phyloP scores from a whole-genome alignment of 1,284 basidiomycete genomes.

The Fomitopsis betulina region DNA sequence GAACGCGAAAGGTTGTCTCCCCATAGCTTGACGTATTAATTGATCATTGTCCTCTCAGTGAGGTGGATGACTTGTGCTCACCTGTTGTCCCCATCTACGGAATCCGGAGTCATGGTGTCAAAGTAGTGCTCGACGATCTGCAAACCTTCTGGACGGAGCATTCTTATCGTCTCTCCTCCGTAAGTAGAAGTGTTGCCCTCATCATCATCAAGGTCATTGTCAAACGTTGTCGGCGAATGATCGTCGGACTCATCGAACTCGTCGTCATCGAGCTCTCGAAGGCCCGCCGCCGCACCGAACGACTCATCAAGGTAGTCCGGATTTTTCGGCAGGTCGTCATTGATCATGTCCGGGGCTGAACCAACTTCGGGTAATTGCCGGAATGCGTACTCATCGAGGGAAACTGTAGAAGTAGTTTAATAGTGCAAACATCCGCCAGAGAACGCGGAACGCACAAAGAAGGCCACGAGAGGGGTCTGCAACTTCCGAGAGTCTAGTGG shows the following conservation, averaged over 20 bases:
- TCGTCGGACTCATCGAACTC: slow-evolving; percentile 60
- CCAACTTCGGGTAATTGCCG: slow-evolving; percentile 67
- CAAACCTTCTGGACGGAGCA: slow-evolving; percentile 58
- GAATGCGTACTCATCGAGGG: slow-evolving; percentile 86
- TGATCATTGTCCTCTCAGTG: neutral
- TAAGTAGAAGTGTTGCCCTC: slow-evolving; percentile 49
- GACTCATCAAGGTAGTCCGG: slow-evolving; percentile 83
- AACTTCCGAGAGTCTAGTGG: slow-evolving; percentile 32
- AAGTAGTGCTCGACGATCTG: slow-evolving; percentile 71
- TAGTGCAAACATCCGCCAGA: neutral
- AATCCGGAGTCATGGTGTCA: slow-evolving; percentile 57
- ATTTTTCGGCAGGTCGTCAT: slow-evolving; percentile 89
- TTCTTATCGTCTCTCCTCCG: slow-evolving; percentile 82
- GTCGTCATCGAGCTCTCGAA: slow-evolving; percentile 66
- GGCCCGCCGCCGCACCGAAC: slow-evolving; percentile 71
- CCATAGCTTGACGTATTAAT: slow-evolving; percentile 30
- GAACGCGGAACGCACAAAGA: slow-evolving; percentile 13
- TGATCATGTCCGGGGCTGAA: slow-evolving; percentile 81
- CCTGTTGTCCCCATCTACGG: slow-evolving; percentile 40
- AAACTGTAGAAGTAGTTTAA: slow-evolving; percentile 40
- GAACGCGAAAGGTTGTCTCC: slow-evolving; percentile 47
- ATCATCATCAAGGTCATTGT: slow-evolving; percentile 13
- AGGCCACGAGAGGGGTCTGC: slow-evolving; percentile 10
- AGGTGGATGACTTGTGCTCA: slow-evolving; percentile 26
- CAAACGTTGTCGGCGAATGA: slow-evolving; percentile 30